Conservation (phyloP, 2,329 filamentous ascomycete genomes). For the Helicocarpus griseus region DNA sequence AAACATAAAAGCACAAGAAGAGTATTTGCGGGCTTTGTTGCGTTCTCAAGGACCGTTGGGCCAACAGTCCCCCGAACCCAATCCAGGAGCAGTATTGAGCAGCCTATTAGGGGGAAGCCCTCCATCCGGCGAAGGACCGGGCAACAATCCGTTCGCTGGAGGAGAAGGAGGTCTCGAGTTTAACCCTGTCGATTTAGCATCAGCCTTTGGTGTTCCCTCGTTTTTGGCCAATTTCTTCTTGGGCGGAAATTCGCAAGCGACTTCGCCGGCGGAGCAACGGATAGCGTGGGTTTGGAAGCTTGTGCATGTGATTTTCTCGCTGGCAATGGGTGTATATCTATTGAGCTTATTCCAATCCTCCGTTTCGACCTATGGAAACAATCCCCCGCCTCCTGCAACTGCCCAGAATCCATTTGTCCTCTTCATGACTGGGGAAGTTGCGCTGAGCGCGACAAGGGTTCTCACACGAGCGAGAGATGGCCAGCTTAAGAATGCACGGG, state of each 20-base stretch:
- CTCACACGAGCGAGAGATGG: constrained; percentile 20
- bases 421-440: constrained; percentile 39
- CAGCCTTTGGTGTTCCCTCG: constrained; percentile 35
- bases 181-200: constrained; percentile 22
- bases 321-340: constrained; percentile 47
- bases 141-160: constrained; percentile 13
- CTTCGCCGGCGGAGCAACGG: constrained; percentile 27
- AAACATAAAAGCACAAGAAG: constrained; percentile 31
- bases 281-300: constrained; percentile 43
- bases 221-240: constrained; percentile 30
- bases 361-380: constrained; percentile 14
- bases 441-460: constrained; percentile 30
- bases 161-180: constrained; percentile 19
- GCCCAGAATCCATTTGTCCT: constrained; percentile 35
- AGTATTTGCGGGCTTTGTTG: constrained; percentile 33
- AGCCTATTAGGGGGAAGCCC: constrained; percentile 24
- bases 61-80: constrained; percentile 16
- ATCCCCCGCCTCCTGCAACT: constrained; percentile 35
- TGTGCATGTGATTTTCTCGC: constrained; percentile 48
- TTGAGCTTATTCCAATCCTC: constrained; percentile 28
- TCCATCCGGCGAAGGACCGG: constrained; percentile 11
- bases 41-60: constrained; percentile 19
- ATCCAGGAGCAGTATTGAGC: constrained; percentile 28
- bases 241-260: constrained; percentile 28
- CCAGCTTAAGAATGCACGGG: constrained; percentile 19